Evolutionary conservation across 495 filamentous ascomycete genomes (phyloP).

Genomic region (Physcia stellaris): DNA sequence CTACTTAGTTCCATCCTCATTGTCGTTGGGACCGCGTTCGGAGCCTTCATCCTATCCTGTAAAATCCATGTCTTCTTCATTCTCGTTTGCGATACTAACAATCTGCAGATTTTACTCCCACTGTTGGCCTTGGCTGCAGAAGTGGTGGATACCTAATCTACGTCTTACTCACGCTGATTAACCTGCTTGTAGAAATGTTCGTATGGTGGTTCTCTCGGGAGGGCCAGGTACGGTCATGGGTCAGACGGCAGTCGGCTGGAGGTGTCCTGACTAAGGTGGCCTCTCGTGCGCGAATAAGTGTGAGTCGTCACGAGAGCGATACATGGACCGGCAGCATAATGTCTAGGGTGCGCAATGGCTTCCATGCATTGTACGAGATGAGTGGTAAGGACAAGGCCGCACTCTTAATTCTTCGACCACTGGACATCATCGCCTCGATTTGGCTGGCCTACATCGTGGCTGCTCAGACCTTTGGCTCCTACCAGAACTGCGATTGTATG

Average conservation of each 20-base stretch:
- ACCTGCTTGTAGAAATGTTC: constrained; percentile 24
- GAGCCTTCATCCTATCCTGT: constrained; percentile 14
- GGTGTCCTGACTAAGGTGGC: constrained; percentile 1
- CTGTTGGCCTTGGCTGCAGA: constrained; percentile 31
- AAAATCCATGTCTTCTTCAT: constrained; percentile 5
- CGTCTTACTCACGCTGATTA: constrained; percentile 15
- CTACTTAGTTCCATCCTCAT: constrained; percentile 17
- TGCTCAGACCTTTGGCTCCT: constrained; percentile 12
- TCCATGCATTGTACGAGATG: not conserved
- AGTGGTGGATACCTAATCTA: constrained; percentile 35
- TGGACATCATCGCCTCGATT: constrained; percentile 4
- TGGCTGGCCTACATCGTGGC: constrained; percentile 13
- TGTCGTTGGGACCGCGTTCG: constrained; percentile 1
- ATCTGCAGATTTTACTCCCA: constrained; percentile 17
- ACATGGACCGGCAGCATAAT: not conserved
- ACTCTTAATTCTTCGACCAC: not conserved
- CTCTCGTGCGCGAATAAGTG: not conserved
- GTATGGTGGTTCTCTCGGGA: constrained; percentile 23
- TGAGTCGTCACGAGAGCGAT: not conserved
- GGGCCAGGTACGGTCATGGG: constrained; percentile 6
- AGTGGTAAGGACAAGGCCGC: not conserved
- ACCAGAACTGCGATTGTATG: constrained; percentile 15
- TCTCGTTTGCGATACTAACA: constrained; percentile 19
- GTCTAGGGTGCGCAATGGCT: not conserved
- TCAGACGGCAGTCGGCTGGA: constrained; percentile 3